Evolutionary conservation across 2,329 filamentous ascomycete species (phyloP).

Genomic region (Verticillium isaacii): DNA sequence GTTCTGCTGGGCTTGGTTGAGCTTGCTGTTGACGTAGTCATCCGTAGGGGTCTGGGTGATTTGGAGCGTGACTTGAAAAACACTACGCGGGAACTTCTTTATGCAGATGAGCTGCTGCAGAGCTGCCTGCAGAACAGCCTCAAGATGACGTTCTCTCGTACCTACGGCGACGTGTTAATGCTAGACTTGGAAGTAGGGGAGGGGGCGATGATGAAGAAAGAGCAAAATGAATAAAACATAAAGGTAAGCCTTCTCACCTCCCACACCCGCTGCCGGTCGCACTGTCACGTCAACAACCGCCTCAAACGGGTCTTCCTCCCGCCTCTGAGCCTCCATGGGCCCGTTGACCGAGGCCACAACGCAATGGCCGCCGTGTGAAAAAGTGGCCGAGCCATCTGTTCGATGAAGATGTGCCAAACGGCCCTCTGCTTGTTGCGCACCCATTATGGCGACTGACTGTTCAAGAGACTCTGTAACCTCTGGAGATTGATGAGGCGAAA

Average conservation of each 20-base stretch:
- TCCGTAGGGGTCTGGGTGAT: slow-evolving; percentile 65
- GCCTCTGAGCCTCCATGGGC: slow-evolving; percentile 81
- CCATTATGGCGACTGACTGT: neutral
- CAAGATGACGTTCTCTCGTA: slow-evolving; percentile 75
- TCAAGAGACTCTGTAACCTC: neutral
- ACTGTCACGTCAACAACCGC: slow-evolving; percentile 86
- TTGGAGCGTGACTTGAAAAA: slow-evolving; percentile 81
- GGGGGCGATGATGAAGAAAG: too few species aligned
- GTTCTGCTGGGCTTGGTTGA: slow-evolving; percentile 62
- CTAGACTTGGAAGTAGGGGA: neutral
- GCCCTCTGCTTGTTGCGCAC: neutral
- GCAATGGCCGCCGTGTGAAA: slow-evolving; percentile 70
- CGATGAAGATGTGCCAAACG: slow-evolving; percentile 56
- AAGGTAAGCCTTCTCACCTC: slow-evolving; percentile 48
- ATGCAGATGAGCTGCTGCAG: slow-evolving; percentile 71
- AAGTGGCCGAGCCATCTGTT: slow-evolving; percentile 76
- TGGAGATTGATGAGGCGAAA: neutral
- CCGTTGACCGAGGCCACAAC: slow-evolving; percentile 87
- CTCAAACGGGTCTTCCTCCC: slow-evolving; percentile 89
- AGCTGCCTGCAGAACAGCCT: slow-evolving; percentile 67
- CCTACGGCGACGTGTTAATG: slow-evolving; percentile 33
- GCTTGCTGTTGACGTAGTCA: slow-evolving; percentile 56
- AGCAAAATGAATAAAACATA: too few species aligned
- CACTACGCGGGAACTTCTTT: slow-evolving; percentile 68
- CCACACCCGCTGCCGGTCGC: slow-evolving; percentile 78